Base-by-base conservation (phyloP, 306 rosid species). In the Trifolium pratense region DNA sequence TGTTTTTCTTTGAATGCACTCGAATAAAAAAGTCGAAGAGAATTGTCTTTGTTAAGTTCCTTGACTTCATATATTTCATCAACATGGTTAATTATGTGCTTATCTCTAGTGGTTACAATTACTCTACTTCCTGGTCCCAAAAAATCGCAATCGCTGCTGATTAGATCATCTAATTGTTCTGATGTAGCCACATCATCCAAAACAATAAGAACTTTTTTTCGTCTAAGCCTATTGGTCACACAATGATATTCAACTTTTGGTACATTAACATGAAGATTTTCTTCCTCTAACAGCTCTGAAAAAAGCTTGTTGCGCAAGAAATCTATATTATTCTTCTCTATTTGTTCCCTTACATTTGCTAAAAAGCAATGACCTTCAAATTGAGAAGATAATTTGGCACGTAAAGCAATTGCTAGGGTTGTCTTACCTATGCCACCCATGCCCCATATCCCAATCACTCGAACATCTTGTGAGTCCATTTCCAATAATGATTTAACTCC, bases 21-120 rank as follows among this genome's bases (percentile, higher is more conserved):
- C 37, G 31, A 29, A 9, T 56, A 46, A 7, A 85, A 81, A 37
- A 85, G 86, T 5, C 79, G 12, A 49, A 75, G 84, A 10, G 86
- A 78, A 58, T 81, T 43, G 4, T 53, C 6, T 5, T 48, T 14
- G 25, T 62, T 69, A 71, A 85, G 61, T 29, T 39, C 36, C 61
- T 55, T 65, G 3, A 79, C 46, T 68, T 62, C 76, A 53, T 72
- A 51, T 21, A 67, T 57, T 32, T 17, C 51, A 75, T 45, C 3
- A 20, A 67, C 73, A 36, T 10, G 45, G 43, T 18, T 55, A 69
- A 75, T 34, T 3, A 67, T 29, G 8, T 77, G 82, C 7, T 72
- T 59, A 14, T 81, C 73, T 72, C 76, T 66, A 0, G 55, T 81
- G 51, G 81, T 81, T 40, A 72, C 36, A 10, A 80, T 64, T 17